Percentiles rank a stretch among this genome's conserved stretches.
These are phyloP conservation scores for Cryphonectria japonica DNA, from an alignment of 2,329 filamentous ascomycete genomes.

Conservation along the genomic window DNA sequence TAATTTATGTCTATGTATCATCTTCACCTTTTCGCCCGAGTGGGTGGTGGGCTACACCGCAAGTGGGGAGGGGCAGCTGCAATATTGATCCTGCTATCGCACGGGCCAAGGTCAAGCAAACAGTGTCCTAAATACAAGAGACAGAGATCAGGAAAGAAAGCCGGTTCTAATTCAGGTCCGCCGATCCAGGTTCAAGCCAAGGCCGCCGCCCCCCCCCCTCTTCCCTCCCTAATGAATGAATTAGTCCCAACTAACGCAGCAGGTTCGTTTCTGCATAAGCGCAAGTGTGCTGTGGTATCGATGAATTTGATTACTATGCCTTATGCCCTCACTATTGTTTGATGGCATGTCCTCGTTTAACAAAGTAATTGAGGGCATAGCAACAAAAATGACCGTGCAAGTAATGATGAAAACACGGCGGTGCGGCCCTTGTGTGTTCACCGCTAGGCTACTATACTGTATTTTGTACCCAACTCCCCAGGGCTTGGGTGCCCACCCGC, in stretches of 20 bases:
- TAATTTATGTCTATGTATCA: background rate
- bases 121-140: background rate
- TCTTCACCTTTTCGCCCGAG: background rate
- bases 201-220: background rate
- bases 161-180: background rate
- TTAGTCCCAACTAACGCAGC: background rate
- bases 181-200: background rate
- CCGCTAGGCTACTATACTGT: background rate
- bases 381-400: background rate
- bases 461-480: background rate
- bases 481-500: background rate
- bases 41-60: background rate
- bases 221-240: background rate
- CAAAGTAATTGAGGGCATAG: background rate
- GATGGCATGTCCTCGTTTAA: too few relatives aligned
- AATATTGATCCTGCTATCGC: conserved; percentile 13
- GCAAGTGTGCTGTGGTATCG: background rate
- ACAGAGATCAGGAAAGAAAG: background rate
- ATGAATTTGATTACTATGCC: background rate
- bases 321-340: background rate
- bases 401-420: background rate
- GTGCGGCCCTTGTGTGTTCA: background rate
- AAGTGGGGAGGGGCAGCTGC: conserved; percentile 10
- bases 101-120: background rate
- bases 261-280: background rate